Evolutionary conservation across 2,329 filamentous ascomycete species (phyloP).

Genomic region (Microdochium nivale): DNA sequence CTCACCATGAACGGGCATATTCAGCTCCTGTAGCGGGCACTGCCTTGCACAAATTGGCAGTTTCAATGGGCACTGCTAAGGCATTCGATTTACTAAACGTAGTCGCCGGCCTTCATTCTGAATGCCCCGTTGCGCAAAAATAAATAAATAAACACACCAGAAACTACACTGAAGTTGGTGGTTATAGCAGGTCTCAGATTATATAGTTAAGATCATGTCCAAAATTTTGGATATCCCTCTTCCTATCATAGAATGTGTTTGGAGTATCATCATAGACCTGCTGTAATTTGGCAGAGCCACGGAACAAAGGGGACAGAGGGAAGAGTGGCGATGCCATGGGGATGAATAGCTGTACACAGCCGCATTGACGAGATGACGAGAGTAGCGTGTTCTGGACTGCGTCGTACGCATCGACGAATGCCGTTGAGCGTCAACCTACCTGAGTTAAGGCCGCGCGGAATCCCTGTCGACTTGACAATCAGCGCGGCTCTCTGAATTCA

Average conservation of each 20-base stretch:
- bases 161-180: not conserved
- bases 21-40: too few species aligned
- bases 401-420: not conserved
- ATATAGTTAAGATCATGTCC: constrained; percentile 52
- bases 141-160: too few species aligned
- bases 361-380: too few species aligned
- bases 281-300: constrained; percentile 18
- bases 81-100: too few species aligned
- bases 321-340: constrained; percentile 1
- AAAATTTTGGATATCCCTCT: constrained; percentile 54
- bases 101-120: too few species aligned
- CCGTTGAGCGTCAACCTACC: not conserved
- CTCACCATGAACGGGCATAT: too few species aligned
- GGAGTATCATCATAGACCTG: constrained; percentile 54
- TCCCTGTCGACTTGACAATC: not conserved
- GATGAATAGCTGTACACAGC: too few species aligned
- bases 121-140: too few species aligned
- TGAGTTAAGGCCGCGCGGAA: not conserved
- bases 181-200: constrained; percentile 47
- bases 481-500: too few species aligned
- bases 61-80: too few species aligned
- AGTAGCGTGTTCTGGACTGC: too few species aligned
- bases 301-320: constrained; percentile 7
- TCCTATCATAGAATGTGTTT: constrained; percentile 54
- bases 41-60: too few species aligned